These are phyloP conservation scores for Penicillium ucsense DNA, from an alignment of 495 filamentous ascomycete species.

Conservation along the genomic window DNA sequence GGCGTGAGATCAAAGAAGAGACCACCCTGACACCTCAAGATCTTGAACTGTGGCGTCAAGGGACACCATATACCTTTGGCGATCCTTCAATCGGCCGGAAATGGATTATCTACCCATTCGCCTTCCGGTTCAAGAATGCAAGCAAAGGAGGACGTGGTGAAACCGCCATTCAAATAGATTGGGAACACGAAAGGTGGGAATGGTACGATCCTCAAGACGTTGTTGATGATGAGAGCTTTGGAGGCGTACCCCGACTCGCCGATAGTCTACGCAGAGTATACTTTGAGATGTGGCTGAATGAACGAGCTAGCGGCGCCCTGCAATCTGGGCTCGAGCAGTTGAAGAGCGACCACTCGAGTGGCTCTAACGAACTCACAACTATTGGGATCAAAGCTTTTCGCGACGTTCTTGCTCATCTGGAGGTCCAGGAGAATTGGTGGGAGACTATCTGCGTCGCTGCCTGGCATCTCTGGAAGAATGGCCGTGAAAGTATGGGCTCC, in stretches of 20 bases:
- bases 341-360: constrained; percentile 44
- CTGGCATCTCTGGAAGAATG: constrained; percentile 57
- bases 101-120: constrained; percentile 58
- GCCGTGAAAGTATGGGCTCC: constrained; percentile 53
- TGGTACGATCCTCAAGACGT: constrained; percentile 46
- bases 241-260: constrained; percentile 44
- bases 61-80: constrained; percentile 47
- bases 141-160: constrained; percentile 17
- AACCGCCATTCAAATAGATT: constrained; percentile 43
- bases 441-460: constrained; percentile 41
- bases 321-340: constrained; percentile 35
- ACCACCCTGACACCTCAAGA: constrained; percentile 40
- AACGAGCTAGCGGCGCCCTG: constrained; percentile 30
- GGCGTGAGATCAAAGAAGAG: constrained; percentile 55
- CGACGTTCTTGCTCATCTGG: constrained; percentile 26
- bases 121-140: constrained; percentile 39
- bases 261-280: constrained; percentile 49
- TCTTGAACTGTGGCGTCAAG: constrained; percentile 43
- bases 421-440: constrained; percentile 37
- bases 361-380: constrained; percentile 45
- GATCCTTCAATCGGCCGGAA: constrained; percentile 42
- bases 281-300: constrained; percentile 40
- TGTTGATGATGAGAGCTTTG: constrained; percentile 27
- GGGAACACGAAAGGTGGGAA: constrained; percentile 50
- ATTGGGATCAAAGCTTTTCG: constrained; percentile 38